Percentiles rank a stretch among this genome's conserved stretches.
Conservation (phyloP, 371 early-diverging fungal species). For the Lichtheimia hyalospora region DNA sequence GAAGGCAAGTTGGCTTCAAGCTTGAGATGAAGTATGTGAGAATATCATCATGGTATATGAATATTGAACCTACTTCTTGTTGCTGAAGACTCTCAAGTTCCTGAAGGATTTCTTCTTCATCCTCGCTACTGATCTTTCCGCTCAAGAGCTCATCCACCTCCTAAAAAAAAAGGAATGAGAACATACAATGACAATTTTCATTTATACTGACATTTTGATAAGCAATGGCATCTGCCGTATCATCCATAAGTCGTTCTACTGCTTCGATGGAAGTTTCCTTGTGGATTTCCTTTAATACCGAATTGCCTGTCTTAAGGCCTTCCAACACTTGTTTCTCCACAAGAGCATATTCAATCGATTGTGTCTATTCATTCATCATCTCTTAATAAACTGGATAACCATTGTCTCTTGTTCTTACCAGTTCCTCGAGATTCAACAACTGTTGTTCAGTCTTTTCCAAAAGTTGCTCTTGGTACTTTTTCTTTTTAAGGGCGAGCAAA, state of each 20-base stretch:
- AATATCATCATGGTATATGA: background rate
- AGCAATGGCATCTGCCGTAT: slow-evolving; percentile 93
- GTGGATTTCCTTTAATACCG: slow-evolving; percentile 84
- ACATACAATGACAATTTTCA: background rate
- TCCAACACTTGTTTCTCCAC: slow-evolving; percentile 89
- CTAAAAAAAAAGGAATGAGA: slow-evolving; percentile 29
- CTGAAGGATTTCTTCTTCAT: slow-evolving; percentile 81
- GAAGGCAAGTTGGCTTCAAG: slow-evolving; percentile 33
- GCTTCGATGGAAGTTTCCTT: slow-evolving; percentile 91
- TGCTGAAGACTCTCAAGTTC: slow-evolving; percentile 72
- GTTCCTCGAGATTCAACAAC: slow-evolving; percentile 84
- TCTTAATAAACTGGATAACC: background rate
- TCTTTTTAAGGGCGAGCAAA: slow-evolving; percentile 87
- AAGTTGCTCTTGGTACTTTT: slow-evolving; percentile 92
- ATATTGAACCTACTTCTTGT: slow-evolving; percentile 33
- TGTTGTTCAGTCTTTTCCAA: slow-evolving; percentile 84
- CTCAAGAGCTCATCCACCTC: slow-evolving; percentile 81
- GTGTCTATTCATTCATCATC: slow-evolving; percentile 44
- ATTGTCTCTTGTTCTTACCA: slow-evolving; percentile 51
- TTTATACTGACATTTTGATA: slow-evolving; percentile 79
- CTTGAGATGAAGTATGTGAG: slow-evolving; percentile 12
- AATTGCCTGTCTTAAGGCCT: slow-evolving; percentile 83
- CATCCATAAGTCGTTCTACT: slow-evolving; percentile 91
- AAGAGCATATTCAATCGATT: slow-evolving; percentile 88
- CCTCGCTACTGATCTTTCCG: slow-evolving; percentile 72